Evolutionary conservation across 106 monocot species (phyloP).

Genomic region (Ottelia alismoides): DNA sequence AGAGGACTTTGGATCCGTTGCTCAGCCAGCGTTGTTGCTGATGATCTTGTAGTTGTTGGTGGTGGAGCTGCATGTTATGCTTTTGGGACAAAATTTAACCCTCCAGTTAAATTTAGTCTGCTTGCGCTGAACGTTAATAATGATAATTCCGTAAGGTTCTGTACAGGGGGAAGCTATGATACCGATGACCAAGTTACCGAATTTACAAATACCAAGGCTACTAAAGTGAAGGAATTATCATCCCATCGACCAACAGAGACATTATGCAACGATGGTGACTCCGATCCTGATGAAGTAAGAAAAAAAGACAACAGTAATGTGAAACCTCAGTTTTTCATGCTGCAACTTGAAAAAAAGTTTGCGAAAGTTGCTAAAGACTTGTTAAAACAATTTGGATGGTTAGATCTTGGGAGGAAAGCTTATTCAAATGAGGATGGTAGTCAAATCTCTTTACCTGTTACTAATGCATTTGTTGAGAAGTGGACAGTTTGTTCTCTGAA

Average conservation of each 20-base stretch:
- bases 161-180: too few relatives aligned
- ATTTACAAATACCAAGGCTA: too few relatives aligned
- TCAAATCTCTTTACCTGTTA: constrained; percentile 56
- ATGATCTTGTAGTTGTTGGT: constrained; percentile 70
- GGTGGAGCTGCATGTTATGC: constrained; percentile 98
- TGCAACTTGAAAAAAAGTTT: constrained; percentile 60
- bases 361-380: constrained; percentile 81
- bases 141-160: too few relatives aligned
- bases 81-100: constrained; percentile 87
- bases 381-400: constrained; percentile 70
- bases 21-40: constrained; percentile 45
- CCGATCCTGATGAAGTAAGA: too few relatives aligned
- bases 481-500: constrained; percentile 7
- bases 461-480: constrained; percentile 20
- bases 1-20: constrained; percentile 68
- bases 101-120: constrained; percentile 43
- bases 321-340: constrained; percentile 9
- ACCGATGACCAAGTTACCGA: too few relatives aligned
- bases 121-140: too few relatives aligned
- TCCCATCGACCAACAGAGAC: too few relatives aligned
- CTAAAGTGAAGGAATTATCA: too few relatives aligned
- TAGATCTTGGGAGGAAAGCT: constrained; percentile 70
- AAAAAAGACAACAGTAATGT: too few relatives aligned
- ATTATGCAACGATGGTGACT: too few relatives aligned
- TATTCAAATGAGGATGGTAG: constrained; percentile 35